phyloP scores from a whole-genome alignment of 371 early-diverging fungal genomes.

The Mortierella sp. region DNA sequence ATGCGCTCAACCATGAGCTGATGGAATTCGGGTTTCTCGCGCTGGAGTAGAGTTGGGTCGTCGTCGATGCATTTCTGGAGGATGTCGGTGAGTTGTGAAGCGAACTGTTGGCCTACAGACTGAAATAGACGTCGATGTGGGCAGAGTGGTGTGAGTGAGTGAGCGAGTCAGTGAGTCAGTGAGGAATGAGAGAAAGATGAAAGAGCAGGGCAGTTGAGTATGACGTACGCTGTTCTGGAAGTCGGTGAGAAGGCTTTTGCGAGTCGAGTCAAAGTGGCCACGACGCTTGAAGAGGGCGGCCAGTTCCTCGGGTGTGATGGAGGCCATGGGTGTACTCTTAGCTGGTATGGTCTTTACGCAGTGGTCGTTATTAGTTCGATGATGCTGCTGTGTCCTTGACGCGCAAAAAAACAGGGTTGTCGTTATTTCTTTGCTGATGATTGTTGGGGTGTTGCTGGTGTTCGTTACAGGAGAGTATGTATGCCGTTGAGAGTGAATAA shows the following conservation, averaged over 20 bases:
- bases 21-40: constrained; percentile 54
- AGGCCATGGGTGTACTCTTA: not conserved
- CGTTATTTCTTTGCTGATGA: no score
- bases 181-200: not conserved
- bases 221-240: constrained; percentile 54
- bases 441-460: no score
- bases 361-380: no score
- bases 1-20: constrained; percentile 54
- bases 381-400: no score
- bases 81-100: constrained; percentile 43
- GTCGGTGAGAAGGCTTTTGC: constrained; percentile 48
- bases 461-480: no score
- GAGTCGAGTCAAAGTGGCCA: constrained; percentile 55
- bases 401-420: no score
- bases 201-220: not conserved
- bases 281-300: constrained; percentile 53
- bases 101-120: constrained; percentile 47
- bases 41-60: constrained; percentile 45
- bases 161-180: not conserved
- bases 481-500: not conserved
- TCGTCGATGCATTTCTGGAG: constrained; percentile 45
- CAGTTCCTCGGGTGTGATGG: constrained; percentile 55
- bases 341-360: not conserved
- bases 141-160: not conserved
- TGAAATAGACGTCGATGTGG: not conserved